Evolutionary conservation across 169 alveolate species (phyloP).

Genomic region (Eimeria tenella): DNA sequence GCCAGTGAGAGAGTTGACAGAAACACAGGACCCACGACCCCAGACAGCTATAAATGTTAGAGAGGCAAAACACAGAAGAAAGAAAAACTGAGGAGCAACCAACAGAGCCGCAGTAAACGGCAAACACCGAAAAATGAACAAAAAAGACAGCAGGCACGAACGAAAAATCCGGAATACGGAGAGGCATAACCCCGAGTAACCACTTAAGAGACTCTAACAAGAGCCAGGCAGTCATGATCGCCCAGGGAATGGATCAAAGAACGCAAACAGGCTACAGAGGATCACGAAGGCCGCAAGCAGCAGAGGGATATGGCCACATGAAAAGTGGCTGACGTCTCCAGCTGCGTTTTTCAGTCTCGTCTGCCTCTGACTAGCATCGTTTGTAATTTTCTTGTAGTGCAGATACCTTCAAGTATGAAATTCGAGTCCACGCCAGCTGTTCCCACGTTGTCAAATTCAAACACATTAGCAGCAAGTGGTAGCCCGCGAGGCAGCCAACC

Average conservation of each 20-base stretch:
- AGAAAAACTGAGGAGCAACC: too few species aligned
- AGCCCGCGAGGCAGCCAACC: slow-evolving; percentile 72
- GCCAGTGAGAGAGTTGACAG: background rate
- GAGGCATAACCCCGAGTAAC: too few species aligned
- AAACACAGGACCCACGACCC: background rate
- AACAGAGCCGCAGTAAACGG: too few species aligned
- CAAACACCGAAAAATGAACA: too few species aligned
- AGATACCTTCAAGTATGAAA: slow-evolving; percentile 79
- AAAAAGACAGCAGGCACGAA: too few species aligned
- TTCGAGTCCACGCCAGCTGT: slow-evolving; percentile 80
- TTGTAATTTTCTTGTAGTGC: background rate
- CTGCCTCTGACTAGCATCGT: background rate
- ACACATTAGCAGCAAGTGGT: slow-evolving; percentile 78
- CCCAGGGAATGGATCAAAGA: too few species aligned
- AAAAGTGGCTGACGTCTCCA: background rate
- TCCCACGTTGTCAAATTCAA: slow-evolving; percentile 84
- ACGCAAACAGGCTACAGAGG: too few species aligned
- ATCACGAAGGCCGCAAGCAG: too few species aligned
- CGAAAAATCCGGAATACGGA: too few species aligned
- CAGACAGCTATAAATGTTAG: background rate
- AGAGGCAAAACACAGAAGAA: background rate
- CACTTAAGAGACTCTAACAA: too few species aligned
- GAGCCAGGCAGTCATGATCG: too few species aligned
- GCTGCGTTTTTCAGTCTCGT: background rate
- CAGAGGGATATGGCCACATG: too few species aligned